Conservation (phyloP, 371 early-diverging fungal genomes). For the Spraguea lophii region DNA sequence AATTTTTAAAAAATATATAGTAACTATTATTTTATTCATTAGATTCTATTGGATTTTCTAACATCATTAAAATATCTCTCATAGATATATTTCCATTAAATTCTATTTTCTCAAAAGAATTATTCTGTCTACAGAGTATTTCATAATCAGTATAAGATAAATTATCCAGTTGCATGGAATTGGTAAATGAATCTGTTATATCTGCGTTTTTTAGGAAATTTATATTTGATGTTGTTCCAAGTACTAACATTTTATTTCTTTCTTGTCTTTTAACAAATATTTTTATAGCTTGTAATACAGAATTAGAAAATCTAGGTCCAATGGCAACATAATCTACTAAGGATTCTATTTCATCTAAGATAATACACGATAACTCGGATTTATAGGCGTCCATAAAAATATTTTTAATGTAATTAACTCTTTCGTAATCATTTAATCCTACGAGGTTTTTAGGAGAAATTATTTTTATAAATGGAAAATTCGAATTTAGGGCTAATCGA, state of each 20-base stretch:
- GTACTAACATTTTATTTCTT: slow-evolving; percentile 40
- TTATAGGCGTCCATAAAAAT: slow-evolving; percentile 70
- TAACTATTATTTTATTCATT: slow-evolving; percentile 11
- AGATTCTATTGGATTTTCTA: slow-evolving; percentile 21
- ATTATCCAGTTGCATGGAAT: slow-evolving; percentile 11
- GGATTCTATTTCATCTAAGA: slow-evolving; percentile 84
- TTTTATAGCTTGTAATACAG: slow-evolving; percentile 70
- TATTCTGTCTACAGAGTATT: slow-evolving; percentile 27
- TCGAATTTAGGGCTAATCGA: slow-evolving; percentile 67
- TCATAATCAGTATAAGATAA: slow-evolving; percentile 26
- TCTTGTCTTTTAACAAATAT: slow-evolving; percentile 45
- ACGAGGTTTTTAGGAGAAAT: slow-evolving; percentile 88
- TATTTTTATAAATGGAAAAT: slow-evolving; percentile 90
- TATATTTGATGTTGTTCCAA: slow-evolving; percentile 39
- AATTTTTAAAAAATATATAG: not conserved
- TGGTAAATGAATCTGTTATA: slow-evolving; percentile 37
- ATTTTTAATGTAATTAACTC: slow-evolving; percentile 70
- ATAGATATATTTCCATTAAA: slow-evolving; percentile 22
- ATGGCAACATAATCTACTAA: slow-evolving; percentile 83
- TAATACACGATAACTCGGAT: slow-evolving; percentile 73
- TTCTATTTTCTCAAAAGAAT: slow-evolving; percentile 21
- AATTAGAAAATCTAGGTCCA: slow-evolving; percentile 88
- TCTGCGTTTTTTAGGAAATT: slow-evolving; percentile 34
- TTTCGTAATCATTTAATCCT: slow-evolving; percentile 72
- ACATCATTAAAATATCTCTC: slow-evolving; percentile 21